These are phyloP conservation scores for Murraya paniculata DNA, from an alignment of 345 rosid genomes.

Conservation along the genomic window DNA sequence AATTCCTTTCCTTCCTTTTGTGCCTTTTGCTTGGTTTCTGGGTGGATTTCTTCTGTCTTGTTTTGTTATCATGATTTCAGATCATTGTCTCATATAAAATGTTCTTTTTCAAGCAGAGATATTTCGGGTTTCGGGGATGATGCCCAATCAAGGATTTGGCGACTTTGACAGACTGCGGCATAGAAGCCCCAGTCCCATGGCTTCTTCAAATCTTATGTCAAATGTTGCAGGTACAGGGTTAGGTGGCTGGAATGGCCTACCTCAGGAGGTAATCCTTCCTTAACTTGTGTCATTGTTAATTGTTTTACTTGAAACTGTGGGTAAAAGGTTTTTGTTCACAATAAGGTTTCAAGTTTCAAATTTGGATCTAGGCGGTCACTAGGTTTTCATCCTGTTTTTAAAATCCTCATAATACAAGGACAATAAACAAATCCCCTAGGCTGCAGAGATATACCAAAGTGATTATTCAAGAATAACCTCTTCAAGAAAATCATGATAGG, in stretches of 20 bases:
- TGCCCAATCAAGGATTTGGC: slow-evolving; percentile 84
- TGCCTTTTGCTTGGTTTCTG: not conserved
- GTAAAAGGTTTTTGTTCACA: not conserved
- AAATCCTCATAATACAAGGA: not conserved
- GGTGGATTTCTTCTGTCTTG: not conserved
- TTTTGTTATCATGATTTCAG: not conserved
- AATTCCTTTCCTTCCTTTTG: not conserved
- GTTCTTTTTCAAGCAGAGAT: slow-evolving; percentile 59
- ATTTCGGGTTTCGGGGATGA: slow-evolving; percentile 73
- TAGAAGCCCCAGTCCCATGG: slow-evolving; percentile 98
- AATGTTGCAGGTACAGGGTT: slow-evolving; percentile 63
- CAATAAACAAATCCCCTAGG: not conserved
- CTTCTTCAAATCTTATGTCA: slow-evolving; percentile 81
- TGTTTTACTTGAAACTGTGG: slow-evolving; percentile 5
- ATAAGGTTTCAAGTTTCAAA: not conserved
- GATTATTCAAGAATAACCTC: not conserved
- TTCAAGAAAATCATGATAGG: not conserved
- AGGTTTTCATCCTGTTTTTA: not conserved
- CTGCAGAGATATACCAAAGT: not conserved
- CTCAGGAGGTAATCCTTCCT: slow-evolving; percentile 59
- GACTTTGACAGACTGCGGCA: slow-evolving; percentile 82
- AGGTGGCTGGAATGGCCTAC: slow-evolving; percentile 79
- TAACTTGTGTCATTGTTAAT: not conserved
- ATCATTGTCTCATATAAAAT: slow-evolving; percentile 16
- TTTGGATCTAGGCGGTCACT: not conserved